These are phyloP conservation scores for Malus orientalis DNA, from an alignment of 306 rosid species.

Conservation along the genomic window DNA sequence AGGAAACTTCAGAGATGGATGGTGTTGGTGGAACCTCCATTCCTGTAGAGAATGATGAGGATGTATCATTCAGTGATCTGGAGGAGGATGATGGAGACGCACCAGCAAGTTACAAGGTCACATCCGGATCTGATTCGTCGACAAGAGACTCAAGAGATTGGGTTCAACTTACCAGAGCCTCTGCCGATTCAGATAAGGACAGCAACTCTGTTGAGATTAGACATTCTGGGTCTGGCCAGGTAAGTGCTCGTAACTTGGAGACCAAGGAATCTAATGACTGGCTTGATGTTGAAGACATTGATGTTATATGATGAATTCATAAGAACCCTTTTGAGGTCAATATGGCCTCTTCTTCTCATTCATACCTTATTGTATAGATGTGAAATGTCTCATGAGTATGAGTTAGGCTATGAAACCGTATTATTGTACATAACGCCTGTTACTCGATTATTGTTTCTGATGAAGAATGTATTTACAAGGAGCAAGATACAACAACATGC, in stretches of 20 bases:
- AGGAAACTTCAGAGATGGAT: constrained; percentile 65
- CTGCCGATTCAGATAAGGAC: constrained; percentile 66
- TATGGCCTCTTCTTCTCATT: constrained; percentile 21
- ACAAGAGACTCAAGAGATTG: constrained; percentile 85
- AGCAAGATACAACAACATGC: constrained; percentile 24
- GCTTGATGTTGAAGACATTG: constrained; percentile 85
- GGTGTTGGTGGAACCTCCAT: constrained; percentile 54
- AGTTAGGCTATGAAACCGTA: constrained; percentile 35
- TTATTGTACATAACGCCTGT: constrained; percentile 46
- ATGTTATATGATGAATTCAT: constrained; percentile 45
- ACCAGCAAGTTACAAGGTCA: constrained; percentile 38
- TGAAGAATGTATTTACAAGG: constrained; percentile 12
- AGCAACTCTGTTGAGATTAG: constrained; percentile 34
- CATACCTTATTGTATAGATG: constrained; percentile 23
- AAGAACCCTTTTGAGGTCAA: constrained; percentile 15
- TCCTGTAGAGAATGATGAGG: constrained; percentile 68
- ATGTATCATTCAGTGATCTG: constrained; percentile 92
- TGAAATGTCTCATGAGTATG: constrained; percentile 31
- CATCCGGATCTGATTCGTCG: constrained; percentile 80
- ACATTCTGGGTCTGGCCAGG: constrained; percentile 50
- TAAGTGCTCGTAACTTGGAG: constrained; percentile 46
- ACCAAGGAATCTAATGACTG: constrained; percentile 83
- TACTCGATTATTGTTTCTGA: constrained; percentile 28
- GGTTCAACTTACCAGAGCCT: constrained; percentile 74
- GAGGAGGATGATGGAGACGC: constrained; percentile 79